phyloP scores from a whole-genome alignment of 345 rosid genomes.

The Rhodamnia rubescens region DNA sequence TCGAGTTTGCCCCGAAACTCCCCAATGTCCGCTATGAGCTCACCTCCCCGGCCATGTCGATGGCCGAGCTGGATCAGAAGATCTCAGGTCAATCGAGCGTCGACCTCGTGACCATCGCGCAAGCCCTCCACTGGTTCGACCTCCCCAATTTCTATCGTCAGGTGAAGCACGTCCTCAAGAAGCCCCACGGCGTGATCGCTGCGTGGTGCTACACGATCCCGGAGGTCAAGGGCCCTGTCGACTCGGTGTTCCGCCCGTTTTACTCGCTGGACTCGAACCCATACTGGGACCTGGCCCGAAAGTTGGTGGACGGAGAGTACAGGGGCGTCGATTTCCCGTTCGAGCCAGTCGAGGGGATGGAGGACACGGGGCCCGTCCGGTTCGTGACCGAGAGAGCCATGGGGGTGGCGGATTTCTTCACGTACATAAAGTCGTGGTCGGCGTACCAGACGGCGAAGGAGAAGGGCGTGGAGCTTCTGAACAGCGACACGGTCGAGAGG shows the following conservation, averaged over 20 bases:
- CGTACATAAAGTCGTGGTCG: constrained; percentile 55
- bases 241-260: constrained; percentile 36
- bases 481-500: constrained; percentile 17
- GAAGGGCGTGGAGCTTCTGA: constrained; percentile 50
- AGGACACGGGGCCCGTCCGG: constrained; percentile 42
- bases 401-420: constrained; percentile 43
- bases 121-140: constrained; percentile 78
- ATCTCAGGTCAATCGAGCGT: constrained; percentile 35
- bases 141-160: constrained; percentile 41
- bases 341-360: constrained; percentile 39
- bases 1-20: constrained; percentile 46
- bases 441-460: constrained; percentile 64
- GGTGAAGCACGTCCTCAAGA: constrained; percentile 56
- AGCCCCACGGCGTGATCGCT: constrained; percentile 64
- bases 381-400: constrained; percentile 40
- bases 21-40: constrained; percentile 46
- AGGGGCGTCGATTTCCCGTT: constrained; percentile 53
- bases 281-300: constrained; percentile 49
- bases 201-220: constrained; percentile 85
- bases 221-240: constrained; percentile 35
- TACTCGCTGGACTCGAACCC: constrained; percentile 27
- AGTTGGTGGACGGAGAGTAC: constrained; percentile 52
- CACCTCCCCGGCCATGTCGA: constrained; percentile 44
- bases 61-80: constrained; percentile 20
- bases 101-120: constrained; percentile 62